These are phyloP conservation scores for Diaporthe vexans DNA, from an alignment of 2,329 filamentous ascomycete genomes.

Conservation along the genomic window DNA sequence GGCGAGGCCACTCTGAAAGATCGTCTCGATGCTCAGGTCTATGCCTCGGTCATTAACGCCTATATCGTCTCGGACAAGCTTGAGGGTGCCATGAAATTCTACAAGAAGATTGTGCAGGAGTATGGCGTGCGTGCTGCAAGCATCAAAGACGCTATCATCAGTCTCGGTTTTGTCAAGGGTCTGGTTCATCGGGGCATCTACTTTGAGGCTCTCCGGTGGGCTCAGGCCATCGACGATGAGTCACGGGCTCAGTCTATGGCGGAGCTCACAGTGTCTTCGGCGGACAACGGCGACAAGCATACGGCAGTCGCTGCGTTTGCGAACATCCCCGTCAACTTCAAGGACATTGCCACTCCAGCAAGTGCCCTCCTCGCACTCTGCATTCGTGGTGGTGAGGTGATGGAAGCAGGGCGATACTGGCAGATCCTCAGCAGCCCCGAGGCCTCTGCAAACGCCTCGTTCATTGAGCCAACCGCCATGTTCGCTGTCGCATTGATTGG, in stretches of 20 bases:
- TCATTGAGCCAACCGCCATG: conserved; percentile 92
- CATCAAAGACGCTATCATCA: conserved; percentile 79
- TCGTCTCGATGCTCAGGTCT: conserved; percentile 86
- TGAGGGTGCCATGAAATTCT: conserved; percentile 87
- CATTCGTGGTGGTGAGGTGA: conserved; percentile 84
- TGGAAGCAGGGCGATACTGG: conserved; percentile 86
- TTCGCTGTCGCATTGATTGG: conserved; percentile 90
- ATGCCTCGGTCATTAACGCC: conserved; percentile 91
- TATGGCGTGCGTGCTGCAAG: conserved; percentile 70
- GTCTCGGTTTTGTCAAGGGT: conserved; percentile 83
- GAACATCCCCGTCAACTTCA: conserved; percentile 66
- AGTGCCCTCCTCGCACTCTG: conserved; percentile 90
- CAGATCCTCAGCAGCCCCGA: conserved; percentile 75
- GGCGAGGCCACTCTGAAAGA: conserved; percentile 77
- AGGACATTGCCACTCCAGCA: conserved; percentile 70
- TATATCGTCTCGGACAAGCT: conserved; percentile 87
- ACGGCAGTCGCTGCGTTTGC: conserved; percentile 78
- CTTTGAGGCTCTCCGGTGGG: conserved; percentile 80
- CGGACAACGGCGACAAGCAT: conserved; percentile 80
- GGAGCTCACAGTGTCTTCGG: conserved; percentile 81
- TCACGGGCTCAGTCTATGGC: conserved; percentile 75
- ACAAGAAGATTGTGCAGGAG: conserved; percentile 80
- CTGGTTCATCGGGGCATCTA: conserved; percentile 80
- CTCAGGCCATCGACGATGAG: conserved; percentile 72
- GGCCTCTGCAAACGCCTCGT: conserved; percentile 70